Evolutionary conservation across 1,284 basidiomycete species (phyloP).

Genomic region (Papiliotrema flavescens): DNA sequence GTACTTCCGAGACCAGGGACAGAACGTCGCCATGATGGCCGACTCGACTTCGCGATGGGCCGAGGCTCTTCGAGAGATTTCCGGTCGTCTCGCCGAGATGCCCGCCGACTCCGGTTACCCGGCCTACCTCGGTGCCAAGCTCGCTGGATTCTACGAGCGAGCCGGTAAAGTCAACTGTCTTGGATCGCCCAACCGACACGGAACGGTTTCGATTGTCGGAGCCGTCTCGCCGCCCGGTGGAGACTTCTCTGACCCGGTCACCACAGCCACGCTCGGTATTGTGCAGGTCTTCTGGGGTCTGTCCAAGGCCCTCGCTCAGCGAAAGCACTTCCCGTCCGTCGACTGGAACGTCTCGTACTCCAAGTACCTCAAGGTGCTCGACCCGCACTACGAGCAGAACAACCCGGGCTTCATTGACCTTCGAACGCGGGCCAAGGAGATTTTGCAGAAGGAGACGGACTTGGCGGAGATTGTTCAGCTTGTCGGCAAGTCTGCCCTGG

Average conservation of each 20-base stretch:
- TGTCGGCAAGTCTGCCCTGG: constrained; percentile 95
- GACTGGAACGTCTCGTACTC: constrained; percentile 99
- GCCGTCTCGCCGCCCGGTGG: constrained; percentile 98
- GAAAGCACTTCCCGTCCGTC: constrained; percentile 93
- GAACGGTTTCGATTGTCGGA: constrained; percentile 97
- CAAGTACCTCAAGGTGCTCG: constrained; percentile 94
- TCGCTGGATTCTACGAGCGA: constrained; percentile 98
- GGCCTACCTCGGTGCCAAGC: constrained; percentile 92
- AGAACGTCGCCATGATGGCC: constrained; percentile 99
- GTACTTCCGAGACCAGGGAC: constrained; percentile 99
- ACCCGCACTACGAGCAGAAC: constrained; percentile 85
- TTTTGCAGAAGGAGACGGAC: constrained; percentile 97
- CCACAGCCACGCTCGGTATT: constrained; percentile 93
- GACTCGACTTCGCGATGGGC: constrained; percentile 99
- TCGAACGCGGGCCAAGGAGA: constrained; percentile 88
- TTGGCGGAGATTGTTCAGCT: constrained; percentile 98
- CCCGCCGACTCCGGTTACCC: constrained; percentile 99
- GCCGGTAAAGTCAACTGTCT: constrained; percentile 95
- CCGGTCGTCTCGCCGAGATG: constrained; percentile 99
- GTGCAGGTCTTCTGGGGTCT: constrained; percentile 82
- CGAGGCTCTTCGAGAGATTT: constrained; percentile 98
- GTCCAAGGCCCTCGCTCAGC: constrained; percentile 69
- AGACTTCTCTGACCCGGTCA: constrained; percentile 99
- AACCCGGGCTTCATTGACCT: constrained; percentile 91
- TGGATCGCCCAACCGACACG: constrained; percentile 81